Evolutionary conservation across 352 stramenopile species (phyloP).

Genomic region (Thalassiosira delicatula): DNA sequence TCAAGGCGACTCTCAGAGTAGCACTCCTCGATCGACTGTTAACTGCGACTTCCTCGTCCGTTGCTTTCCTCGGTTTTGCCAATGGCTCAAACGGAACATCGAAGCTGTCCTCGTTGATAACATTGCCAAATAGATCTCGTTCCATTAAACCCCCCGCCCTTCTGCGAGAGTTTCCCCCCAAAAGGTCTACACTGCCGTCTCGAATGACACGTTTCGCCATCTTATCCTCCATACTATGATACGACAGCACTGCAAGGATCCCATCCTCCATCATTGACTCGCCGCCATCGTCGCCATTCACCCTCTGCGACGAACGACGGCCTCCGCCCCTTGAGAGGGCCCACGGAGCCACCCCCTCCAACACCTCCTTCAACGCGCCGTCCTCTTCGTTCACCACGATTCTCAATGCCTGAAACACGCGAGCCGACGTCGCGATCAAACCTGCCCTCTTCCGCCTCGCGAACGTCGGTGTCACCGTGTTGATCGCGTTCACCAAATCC

Average conservation of each 20-base stretch:
- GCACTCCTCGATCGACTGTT: slow-evolving; percentile 88
- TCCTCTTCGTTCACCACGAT: slow-evolving; percentile 88
- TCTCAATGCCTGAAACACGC: slow-evolving; percentile 86
- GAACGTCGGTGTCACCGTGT: slow-evolving; percentile 76
- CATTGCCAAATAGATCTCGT: slow-evolving; percentile 83
- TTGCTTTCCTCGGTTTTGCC: slow-evolving; percentile 81
- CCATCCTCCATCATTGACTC: slow-evolving; percentile 24
- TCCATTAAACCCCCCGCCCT: slow-evolving; percentile 52
- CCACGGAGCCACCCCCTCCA: slow-evolving; percentile 76
- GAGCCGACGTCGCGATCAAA: slow-evolving; percentile 77
- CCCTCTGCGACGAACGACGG: slow-evolving; percentile 22
- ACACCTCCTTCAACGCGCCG: slow-evolving; percentile 78
- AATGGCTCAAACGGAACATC: slow-evolving; percentile 77
- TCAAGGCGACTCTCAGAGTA: slow-evolving; percentile 82
- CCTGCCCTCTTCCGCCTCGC: slow-evolving; percentile 72
- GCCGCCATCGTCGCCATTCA: slow-evolving; percentile 15
- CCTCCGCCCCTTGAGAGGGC: slow-evolving; percentile 73
- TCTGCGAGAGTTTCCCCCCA: slow-evolving; percentile 1
- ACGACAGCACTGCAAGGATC: slow-evolving; percentile 86
- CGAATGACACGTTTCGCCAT: slow-evolving; percentile 86
- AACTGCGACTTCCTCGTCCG: slow-evolving; percentile 81
- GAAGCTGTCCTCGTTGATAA: slow-evolving; percentile 56
- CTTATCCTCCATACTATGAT: slow-evolving; percentile 89
- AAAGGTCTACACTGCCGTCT: slow-evolving; percentile 70
- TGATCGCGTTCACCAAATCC: slow-evolving; percentile 78